Percentiles rank a stretch among this genome's conserved stretches.
Evolutionary conservation across 768 basidiomycete species (phyloP).

Genomic region (Paxillus involutus): DNA sequence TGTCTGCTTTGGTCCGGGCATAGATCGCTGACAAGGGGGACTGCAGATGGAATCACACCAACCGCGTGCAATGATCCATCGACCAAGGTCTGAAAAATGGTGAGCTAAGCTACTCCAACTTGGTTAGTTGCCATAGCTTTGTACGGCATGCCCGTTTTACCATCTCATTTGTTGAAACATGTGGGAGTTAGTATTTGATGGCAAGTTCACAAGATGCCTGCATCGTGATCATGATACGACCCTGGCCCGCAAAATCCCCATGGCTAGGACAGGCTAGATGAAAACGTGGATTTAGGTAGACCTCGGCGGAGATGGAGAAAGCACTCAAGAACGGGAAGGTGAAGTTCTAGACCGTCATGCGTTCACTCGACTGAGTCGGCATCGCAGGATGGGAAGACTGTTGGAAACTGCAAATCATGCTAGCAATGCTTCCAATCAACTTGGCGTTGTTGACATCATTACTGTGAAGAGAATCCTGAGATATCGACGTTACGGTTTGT

Average conservation of each 20-base stretch:
- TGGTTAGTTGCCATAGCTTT: constrained; percentile 16
- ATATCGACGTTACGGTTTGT: constrained; percentile 15
- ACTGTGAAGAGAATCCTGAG: no score
- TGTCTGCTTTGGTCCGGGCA: not conserved
- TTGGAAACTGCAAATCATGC: no score
- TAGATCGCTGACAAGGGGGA: not conserved
- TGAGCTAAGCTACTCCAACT: constrained; percentile 45
- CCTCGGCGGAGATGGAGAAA: constrained; percentile 21
- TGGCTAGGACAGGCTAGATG: constrained; percentile 13
- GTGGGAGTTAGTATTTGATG: constrained; percentile 33
- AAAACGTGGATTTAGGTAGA: constrained; percentile 20
- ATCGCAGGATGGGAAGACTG: no score
- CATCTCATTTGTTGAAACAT: no score
- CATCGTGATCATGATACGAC: no score
- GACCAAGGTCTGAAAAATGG: constrained; percentile 35
- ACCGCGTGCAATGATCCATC: constrained; percentile 34
- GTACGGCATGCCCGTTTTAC: no score
- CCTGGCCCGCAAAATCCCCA: constrained; percentile 13
- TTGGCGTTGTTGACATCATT: no score
- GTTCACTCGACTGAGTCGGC: constrained; percentile 30
- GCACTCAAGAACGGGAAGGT: constrained; percentile 1
- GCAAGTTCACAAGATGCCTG: no score
- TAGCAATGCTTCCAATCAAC: no score
- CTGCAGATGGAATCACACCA: constrained; percentile 22
- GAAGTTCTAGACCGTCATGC: constrained; percentile 24